Conservation (phyloP, 2,329 filamentous ascomycete genomes). For the Bipolaris zeicola region DNA sequence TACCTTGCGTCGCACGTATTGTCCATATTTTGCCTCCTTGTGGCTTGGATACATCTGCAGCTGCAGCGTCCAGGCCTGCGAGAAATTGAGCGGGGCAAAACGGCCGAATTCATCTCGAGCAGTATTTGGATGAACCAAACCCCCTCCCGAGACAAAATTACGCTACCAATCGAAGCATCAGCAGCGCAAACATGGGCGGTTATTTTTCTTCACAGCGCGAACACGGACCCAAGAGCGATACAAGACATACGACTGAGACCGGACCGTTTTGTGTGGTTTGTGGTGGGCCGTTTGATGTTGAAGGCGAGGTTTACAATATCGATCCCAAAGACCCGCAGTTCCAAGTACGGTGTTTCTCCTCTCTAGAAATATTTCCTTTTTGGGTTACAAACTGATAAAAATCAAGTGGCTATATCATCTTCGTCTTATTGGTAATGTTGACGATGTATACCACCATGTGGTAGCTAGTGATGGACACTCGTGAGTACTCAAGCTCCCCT, state of each 20-base stretch:
- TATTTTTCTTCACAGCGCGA: constrained; percentile 17
- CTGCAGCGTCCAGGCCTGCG: constrained; percentile 2
- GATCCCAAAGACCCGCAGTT: constrained; percentile 25
- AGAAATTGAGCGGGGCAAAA: constrained; percentile 1
- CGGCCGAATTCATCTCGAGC: neutral
- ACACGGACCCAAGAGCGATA: constrained; percentile 23
- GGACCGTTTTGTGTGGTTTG: constrained; percentile 35
- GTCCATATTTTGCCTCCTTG: neutral
- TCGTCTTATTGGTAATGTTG: constrained; percentile 25
- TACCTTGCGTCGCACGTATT: constrained; percentile 3
- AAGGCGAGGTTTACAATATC: constrained; percentile 28
- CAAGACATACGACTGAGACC: constrained; percentile 27
- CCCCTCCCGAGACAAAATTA: neutral
- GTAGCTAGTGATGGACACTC: constrained; percentile 14
- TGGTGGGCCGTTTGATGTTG: constrained; percentile 33
- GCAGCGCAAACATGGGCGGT: constrained; percentile 19
- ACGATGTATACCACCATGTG: constrained; percentile 15
- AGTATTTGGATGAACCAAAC: neutral
- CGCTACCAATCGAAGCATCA: neutral
- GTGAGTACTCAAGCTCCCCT: constrained; percentile 3
- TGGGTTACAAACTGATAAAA: neutral
- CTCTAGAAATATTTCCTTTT: neutral
- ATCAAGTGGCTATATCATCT: constrained; percentile 33
- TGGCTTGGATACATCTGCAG: neutral
- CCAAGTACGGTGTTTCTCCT: constrained; percentile 15